phyloP scores from a whole-genome alignment of 2,329 filamentous ascomycete genomes.

The Aspergillus aculeatus region DNA sequence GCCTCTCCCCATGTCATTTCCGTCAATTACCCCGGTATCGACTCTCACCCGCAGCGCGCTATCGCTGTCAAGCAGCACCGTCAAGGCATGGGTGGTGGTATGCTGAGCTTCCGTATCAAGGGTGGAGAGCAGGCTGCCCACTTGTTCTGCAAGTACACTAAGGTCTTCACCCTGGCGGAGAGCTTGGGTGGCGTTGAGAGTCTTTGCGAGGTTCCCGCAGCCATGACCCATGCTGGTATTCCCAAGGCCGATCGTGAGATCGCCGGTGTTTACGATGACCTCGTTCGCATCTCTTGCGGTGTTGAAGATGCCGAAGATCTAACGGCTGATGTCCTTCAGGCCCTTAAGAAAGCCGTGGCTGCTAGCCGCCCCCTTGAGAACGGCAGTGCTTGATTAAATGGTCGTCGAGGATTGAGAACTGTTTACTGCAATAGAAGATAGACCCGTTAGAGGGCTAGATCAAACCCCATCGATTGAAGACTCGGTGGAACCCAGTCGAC shows the following conservation, averaged over 20 bases:
- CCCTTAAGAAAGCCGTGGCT: slow-evolving; percentile 72
- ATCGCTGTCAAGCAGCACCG: slow-evolving; percentile 91
- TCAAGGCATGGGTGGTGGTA: slow-evolving; percentile 89
- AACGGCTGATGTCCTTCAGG: slow-evolving; percentile 75
- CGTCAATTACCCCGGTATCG: slow-evolving; percentile 93
- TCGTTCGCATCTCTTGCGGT: slow-evolving; percentile 89
- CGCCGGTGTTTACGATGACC: slow-evolving; percentile 90
- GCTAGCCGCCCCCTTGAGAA: slow-evolving; percentile 44
- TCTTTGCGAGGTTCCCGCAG: slow-evolving; percentile 85
- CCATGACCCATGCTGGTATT: slow-evolving; percentile 97
- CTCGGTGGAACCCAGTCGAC: slow-evolving; percentile 5
- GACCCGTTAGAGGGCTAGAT: not conserved
- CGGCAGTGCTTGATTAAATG: slow-evolving; percentile 27
- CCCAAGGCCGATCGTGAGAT: slow-evolving; percentile 85
- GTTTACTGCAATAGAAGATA: slow-evolving; percentile 1
- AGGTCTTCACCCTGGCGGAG: slow-evolving; percentile 91
- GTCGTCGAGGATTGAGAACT: not conserved
- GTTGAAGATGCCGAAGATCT: slow-evolving; percentile 89
- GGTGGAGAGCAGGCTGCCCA: slow-evolving; percentile 84
- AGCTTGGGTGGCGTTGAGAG: slow-evolving; percentile 88
- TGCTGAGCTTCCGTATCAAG: slow-evolving; percentile 93
- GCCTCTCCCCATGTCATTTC: slow-evolving; percentile 76
- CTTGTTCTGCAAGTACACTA: slow-evolving; percentile 85
- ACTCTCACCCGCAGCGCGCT: slow-evolving; percentile 79
- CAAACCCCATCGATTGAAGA: not conserved